Conservation (phyloP, 2,329 filamentous ascomycete genomes). For the Exophiala sideris region DNA sequence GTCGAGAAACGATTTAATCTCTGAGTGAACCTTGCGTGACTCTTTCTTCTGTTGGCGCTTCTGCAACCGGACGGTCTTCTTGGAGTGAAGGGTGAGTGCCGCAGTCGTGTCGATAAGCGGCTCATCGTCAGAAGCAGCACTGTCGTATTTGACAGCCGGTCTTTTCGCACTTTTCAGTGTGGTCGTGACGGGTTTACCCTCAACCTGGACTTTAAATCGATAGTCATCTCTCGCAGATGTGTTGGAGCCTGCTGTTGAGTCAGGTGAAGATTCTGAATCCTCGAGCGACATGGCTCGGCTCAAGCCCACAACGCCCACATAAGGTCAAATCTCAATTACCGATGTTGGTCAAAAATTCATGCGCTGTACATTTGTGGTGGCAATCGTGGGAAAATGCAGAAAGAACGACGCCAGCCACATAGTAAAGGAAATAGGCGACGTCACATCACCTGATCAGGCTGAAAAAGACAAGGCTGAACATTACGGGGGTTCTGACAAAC, state of each 20-base stretch:
- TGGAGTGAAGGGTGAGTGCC: slow-evolving; percentile 22
- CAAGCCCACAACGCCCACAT: too few species aligned
- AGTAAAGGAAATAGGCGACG: not conserved
- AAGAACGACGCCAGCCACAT: not conserved
- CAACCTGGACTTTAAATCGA: not conserved
- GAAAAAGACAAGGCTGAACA: not conserved
- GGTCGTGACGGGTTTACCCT: too few species aligned
- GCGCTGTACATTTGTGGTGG: too few species aligned
- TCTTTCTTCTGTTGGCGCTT: slow-evolving; percentile 22
- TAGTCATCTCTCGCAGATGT: not conserved
- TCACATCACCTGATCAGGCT: too few species aligned
- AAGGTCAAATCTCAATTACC: too few species aligned
- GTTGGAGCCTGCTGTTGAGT: not conserved
- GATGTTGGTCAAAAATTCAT: too few species aligned
- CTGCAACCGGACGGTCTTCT: slow-evolving; percentile 24
- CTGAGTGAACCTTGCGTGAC: slow-evolving; percentile 15
- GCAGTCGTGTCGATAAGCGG: slow-evolving; percentile 27
- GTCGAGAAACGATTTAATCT: slow-evolving; percentile 23
- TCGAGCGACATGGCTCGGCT: not conserved
- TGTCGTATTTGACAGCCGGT: not conserved
- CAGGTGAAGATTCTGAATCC: not conserved
- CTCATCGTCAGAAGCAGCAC: slow-evolving; percentile 10
- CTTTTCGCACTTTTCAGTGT: not conserved
- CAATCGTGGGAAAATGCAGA: too few species aligned
- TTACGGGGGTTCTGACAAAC: not conserved